phyloP scores from a whole-genome alignment of 2,329 filamentous ascomycete genomes.

The Talaromyces sp. region DNA sequence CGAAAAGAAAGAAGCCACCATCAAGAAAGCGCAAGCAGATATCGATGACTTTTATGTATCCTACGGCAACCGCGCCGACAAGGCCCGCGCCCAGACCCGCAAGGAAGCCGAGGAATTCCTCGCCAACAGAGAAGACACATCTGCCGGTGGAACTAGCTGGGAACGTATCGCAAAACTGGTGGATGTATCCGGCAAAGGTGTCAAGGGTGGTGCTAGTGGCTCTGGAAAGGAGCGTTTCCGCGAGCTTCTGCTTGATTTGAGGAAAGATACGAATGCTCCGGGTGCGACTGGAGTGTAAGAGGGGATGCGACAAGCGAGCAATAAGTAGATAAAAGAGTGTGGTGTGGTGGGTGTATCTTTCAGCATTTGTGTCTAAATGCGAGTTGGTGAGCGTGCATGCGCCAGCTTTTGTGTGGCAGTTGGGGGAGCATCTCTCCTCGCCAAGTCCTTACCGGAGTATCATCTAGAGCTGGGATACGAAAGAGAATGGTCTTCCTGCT shows the following conservation, averaged over 20 bases:
- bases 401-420: not conserved
- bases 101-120: conserved; percentile 94
- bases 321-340: not conserved
- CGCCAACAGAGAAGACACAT: conserved; percentile 82
- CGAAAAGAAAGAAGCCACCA: conserved; percentile 76
- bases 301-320: not conserved
- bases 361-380: not conserved
- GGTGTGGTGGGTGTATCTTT: not conserved
- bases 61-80: conserved; percentile 98
- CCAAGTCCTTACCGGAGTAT: not conserved
- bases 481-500: not conserved
- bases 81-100: conserved; percentile 80
- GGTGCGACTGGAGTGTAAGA: conserved; percentile 51
- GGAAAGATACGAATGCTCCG: conserved; percentile 87
- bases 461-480: not conserved
- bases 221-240: conserved; percentile 96
- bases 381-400: not conserved
- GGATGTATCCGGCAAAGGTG: conserved; percentile 92
- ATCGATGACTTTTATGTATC: conserved; percentile 99
- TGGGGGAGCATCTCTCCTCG: not conserved
- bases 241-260: conserved; percentile 79
- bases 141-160: conserved; percentile 94
- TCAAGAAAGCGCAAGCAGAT: conserved; percentile 85
- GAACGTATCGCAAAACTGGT: conserved; percentile 96
- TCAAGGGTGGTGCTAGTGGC: conserved; percentile 78